phyloP scores from a whole-genome alignment of 2,329 filamentous ascomycete species.

The Emmonsiellopsis sp. region DNA sequence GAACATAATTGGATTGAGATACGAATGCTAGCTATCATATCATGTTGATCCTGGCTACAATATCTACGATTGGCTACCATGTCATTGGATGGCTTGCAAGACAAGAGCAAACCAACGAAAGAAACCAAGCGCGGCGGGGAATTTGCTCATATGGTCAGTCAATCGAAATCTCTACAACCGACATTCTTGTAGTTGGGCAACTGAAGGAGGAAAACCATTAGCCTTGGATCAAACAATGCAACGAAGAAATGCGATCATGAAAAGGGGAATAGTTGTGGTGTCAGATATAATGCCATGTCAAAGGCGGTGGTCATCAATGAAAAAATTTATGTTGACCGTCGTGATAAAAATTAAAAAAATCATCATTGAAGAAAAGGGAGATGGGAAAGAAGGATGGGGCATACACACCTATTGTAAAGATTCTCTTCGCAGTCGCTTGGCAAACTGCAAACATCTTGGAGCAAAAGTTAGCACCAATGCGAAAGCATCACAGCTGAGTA shows the following conservation, averaged over 20 bases:
- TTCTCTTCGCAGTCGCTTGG: background rate
- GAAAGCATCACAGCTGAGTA: background rate
- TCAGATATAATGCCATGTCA: conserved; percentile 56
- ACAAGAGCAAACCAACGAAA: too few relatives aligned
- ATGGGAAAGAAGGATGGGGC: conserved; percentile 5
- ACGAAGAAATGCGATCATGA: background rate
- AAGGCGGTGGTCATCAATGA: conserved; percentile 69
- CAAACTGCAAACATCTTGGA: background rate
- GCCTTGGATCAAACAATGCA: background rate
- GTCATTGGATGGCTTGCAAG: too few relatives aligned
- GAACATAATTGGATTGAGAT: too few relatives aligned
- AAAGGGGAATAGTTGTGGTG: conserved; percentile 4
- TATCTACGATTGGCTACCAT: too few relatives aligned
- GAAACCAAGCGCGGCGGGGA: too few relatives aligned
- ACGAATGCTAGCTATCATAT: too few relatives aligned
- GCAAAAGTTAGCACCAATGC: background rate
- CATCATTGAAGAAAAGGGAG: conserved; percentile 49
- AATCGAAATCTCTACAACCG: too few relatives aligned
- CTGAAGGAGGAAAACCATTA: background rate
- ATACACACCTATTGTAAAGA: conserved; percentile 8
- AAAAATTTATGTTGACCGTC: conserved; percentile 76
- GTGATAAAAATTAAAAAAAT: conserved; percentile 58
- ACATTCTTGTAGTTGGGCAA: too few relatives aligned
- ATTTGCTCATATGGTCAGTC: too few relatives aligned
- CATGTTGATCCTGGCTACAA: too few relatives aligned